These are phyloP conservation scores for Ustilago trichophora DNA, from an alignment of 1,284 basidiomycete species.

Conservation along the genomic window DNA sequence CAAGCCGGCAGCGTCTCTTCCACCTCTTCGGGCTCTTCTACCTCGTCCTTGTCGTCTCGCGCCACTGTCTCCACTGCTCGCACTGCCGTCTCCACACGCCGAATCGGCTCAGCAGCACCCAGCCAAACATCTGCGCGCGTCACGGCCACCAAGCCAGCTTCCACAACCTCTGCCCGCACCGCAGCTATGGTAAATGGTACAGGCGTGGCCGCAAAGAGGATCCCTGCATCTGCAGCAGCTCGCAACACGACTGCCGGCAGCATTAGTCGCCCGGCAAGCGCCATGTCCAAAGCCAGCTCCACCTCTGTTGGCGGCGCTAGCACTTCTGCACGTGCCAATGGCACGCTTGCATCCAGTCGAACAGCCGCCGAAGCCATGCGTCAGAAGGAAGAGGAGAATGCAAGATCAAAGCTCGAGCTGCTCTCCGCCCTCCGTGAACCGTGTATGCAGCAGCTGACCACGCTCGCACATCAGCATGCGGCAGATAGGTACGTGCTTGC, in stretches of 20 bases:
- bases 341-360: constrained; percentile 19
- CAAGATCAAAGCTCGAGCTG: constrained; percentile 17
- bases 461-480: constrained; percentile 28
- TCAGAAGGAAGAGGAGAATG: constrained; percentile 25
- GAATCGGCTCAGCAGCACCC: constrained; percentile 16
- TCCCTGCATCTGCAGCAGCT: background rate
- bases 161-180: constrained; percentile 3
- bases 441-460: constrained; percentile 19
- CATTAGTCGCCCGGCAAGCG: constrained; percentile 33
- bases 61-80: constrained; percentile 34
- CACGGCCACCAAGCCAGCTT: constrained; percentile 7
- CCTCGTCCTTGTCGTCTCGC: constrained; percentile 27
- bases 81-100: constrained; percentile 26
- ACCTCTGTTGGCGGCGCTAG: constrained; percentile 12
- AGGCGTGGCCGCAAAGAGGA: constrained; percentile 4
- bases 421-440: constrained; percentile 18
- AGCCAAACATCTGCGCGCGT: constrained; percentile 9
- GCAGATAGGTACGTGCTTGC: constrained; percentile 40
- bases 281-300: constrained; percentile 43
- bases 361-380: constrained; percentile 39
- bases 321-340: constrained; percentile 13
- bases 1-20: constrained; percentile 42
- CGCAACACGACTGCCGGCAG: constrained; percentile 8
- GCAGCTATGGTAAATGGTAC: constrained; percentile 7
- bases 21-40: constrained; percentile 29